phyloP scores from a whole-genome alignment of 106 monocot genomes.

The Dendrobium catenatum region DNA sequence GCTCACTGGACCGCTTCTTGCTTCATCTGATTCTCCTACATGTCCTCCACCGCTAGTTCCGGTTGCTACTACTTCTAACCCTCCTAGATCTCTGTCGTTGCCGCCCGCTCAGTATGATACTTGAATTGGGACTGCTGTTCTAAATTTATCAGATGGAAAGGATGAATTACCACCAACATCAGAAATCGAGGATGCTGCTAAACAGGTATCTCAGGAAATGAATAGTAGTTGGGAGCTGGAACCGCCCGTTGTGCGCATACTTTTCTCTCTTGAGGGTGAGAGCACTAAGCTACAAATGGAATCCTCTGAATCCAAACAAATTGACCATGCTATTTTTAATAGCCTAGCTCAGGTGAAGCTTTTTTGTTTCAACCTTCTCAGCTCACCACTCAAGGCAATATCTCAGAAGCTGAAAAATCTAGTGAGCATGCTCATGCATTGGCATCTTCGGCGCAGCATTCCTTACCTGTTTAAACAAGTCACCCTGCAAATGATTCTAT shows the following conservation, averaged over 20 bases:
- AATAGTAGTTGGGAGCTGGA: constrained; percentile 1
- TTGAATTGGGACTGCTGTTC: background rate
- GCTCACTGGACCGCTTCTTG: too few relatives aligned
- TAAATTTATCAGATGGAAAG: constrained; percentile 12
- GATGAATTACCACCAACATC: constrained; percentile 1
- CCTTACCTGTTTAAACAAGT: constrained; percentile 4
- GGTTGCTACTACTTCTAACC: too few relatives aligned
- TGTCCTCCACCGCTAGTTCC: too few relatives aligned
- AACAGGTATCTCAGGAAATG: background rate
- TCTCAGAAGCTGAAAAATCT: constrained; percentile 7
- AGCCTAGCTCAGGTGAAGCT: constrained; percentile 1
- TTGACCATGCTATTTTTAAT: background rate
- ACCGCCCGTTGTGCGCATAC: background rate
- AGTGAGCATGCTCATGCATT: background rate
- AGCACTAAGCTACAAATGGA: background rate
- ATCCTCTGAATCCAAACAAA: constrained; percentile 4
- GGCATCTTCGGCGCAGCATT: background rate
- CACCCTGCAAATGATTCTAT: constrained; percentile 4
- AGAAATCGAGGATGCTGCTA: constrained; percentile 7
- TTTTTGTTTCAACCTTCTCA: constrained; percentile 13
- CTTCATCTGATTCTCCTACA: too few relatives aligned
- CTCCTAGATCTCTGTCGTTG: too few relatives aligned
- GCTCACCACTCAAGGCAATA: background rate
- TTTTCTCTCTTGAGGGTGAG: background rate
- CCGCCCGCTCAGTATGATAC: background rate